Evolutionary conservation across 495 filamentous ascomycete genomes (phyloP).

Genomic region (Aspergillus kassunensis): DNA sequence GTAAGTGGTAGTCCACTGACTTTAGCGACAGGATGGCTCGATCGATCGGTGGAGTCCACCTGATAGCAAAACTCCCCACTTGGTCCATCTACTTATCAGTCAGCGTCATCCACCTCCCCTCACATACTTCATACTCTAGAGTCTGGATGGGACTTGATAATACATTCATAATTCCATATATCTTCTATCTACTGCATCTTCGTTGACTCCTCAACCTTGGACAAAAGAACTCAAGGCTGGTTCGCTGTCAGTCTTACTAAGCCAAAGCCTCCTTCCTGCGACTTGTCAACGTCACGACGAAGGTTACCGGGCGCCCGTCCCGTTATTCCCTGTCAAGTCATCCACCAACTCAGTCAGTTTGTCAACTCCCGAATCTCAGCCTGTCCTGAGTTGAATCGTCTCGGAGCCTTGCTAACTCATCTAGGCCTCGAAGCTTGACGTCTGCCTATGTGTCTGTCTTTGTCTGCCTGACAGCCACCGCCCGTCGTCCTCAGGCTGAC

Average conservation of each 20-base stretch:
- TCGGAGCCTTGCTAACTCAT: background rate
- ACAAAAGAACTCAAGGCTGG: too few relatives aligned
- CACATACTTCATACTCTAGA: too few relatives aligned
- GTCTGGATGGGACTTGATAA: too few relatives aligned
- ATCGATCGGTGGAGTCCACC: constrained; percentile 1
- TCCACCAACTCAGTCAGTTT: background rate
- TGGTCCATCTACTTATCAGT: constrained; percentile 18
- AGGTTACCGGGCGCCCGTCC: constrained; percentile 2
- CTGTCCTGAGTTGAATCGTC: background rate
- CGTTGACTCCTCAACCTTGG: too few relatives aligned
- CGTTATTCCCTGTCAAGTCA: background rate
- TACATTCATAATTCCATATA: background rate
- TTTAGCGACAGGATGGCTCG: background rate
- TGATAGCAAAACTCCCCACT: constrained; percentile 21
- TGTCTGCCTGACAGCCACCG: constrained; percentile 21
- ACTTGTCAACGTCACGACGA: background rate
- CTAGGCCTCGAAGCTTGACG: background rate
- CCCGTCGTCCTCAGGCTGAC: constrained; percentile 22
- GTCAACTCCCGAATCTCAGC: background rate
- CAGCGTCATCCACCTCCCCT: constrained; percentile 12
- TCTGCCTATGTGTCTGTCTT: background rate
- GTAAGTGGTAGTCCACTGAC: too few relatives aligned
- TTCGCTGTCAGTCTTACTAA: background rate
- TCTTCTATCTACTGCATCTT: too few relatives aligned
- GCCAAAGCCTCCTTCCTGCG: constrained; percentile 1